Evolutionary conservation across 768 basidiomycete genomes (phyloP).

Genomic region (Lactarius psammicola): DNA sequence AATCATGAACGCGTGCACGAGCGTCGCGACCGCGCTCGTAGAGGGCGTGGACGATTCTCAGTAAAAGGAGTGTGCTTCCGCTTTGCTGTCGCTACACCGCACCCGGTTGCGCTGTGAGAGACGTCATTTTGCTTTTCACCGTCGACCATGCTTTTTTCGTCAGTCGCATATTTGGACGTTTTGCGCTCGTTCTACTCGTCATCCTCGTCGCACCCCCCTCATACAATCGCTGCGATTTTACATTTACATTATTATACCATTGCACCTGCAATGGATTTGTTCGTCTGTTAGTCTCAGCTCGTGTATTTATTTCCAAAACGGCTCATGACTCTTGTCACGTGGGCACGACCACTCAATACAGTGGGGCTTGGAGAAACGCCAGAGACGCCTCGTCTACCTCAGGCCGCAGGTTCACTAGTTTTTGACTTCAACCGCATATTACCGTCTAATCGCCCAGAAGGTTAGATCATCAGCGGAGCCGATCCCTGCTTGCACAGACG

Average conservation of each 20-base stretch:
- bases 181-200: neutral
- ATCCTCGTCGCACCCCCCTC: no score
- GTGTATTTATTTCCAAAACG: neutral
- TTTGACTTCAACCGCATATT: neutral
- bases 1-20: constrained; percentile 44
- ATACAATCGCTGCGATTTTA: neutral
- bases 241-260: neutral
- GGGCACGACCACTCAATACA: neutral
- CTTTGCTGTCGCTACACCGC: no score
- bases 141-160: neutral
- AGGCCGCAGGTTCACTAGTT: neutral
- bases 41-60: neutral
- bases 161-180: neutral
- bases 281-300: neutral
- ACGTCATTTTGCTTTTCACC: neutral
- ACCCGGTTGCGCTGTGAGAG: neutral
- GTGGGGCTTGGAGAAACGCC: neutral
- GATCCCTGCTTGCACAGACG: no score
- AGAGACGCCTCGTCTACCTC: neutral
- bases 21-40: constrained; percentile 40
- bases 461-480: no score
- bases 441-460: neutral
- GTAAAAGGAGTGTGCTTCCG: no score
- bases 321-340: neutral
- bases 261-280: neutral